Conservation (phyloP, 106 monocot species). For the Alisma plantagoaquatica region DNA sequence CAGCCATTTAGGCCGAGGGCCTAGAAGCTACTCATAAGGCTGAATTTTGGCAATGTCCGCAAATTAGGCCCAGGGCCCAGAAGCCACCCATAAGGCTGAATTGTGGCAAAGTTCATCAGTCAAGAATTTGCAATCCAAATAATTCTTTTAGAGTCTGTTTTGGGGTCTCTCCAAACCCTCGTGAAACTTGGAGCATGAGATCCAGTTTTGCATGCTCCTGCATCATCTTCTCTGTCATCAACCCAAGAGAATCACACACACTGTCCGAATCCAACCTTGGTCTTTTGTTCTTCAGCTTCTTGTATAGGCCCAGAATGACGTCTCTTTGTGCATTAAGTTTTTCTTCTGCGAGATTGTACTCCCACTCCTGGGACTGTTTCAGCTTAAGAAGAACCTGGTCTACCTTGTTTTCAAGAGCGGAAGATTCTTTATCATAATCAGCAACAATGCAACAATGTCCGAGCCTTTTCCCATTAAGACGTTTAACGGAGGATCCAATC, state of each 20-base stretch:
- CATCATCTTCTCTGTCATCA: slow-evolving; percentile 43
- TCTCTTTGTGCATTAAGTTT: slow-evolving; percentile 62
- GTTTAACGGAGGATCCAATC: not conserved
- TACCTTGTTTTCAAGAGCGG: slow-evolving; percentile 46
- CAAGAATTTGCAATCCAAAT: slow-evolving; percentile 23
- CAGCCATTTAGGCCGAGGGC: too few relatives aligned
- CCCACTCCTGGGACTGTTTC: slow-evolving; percentile 48
- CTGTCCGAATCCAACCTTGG: slow-evolving; percentile 24
- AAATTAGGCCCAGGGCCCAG: too few relatives aligned
- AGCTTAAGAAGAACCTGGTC: slow-evolving; percentile 34
- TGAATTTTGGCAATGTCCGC: too few relatives aligned
- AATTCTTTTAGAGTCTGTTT: slow-evolving; percentile 17
- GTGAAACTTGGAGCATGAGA: slow-evolving; percentile 48
- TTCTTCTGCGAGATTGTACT: slow-evolving; percentile 40
- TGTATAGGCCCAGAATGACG: slow-evolving; percentile 42
- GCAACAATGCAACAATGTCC: slow-evolving; percentile 19
- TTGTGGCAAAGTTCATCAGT: too few relatives aligned
- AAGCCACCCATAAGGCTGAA: too few relatives aligned
- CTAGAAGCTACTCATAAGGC: too few relatives aligned
- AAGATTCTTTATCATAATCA: slow-evolving; percentile 20
- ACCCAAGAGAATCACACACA: slow-evolving; percentile 12
- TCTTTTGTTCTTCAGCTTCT: slow-evolving; percentile 38
- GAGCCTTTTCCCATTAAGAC: not conserved
- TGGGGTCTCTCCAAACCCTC: slow-evolving; percentile 32
- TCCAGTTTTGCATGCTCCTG: slow-evolving; percentile 47